Evolutionary conservation across 306 rosid species (phyloP).

Genomic region (Casuarina glauca): DNA sequence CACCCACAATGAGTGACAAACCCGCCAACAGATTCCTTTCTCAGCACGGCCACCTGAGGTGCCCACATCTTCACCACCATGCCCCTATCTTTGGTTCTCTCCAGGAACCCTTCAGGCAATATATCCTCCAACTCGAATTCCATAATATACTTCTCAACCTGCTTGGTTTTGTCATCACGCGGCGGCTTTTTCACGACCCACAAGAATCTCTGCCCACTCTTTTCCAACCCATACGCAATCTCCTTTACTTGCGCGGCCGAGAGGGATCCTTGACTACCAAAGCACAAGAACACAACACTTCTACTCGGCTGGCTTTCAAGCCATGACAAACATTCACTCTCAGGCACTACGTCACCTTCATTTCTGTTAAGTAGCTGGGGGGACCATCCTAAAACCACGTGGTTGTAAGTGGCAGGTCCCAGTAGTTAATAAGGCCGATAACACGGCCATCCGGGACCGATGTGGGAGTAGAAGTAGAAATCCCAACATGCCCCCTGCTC

Average conservation of each 20-base stretch:
- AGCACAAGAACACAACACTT: constrained; percentile 36
- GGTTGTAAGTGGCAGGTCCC: too few species aligned
- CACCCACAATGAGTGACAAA: constrained; percentile 68
- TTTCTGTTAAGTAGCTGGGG: too few species aligned
- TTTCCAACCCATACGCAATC: constrained; percentile 31
- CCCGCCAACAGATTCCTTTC: constrained; percentile 57
- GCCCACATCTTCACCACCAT: constrained; percentile 57
- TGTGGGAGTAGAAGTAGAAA: too few species aligned
- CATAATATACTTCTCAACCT: not conserved
- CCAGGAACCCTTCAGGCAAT: not conserved
- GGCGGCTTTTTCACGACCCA: constrained; percentile 35
- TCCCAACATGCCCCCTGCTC: too few species aligned
- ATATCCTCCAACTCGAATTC: constrained; percentile 2
- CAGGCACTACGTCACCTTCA: not conserved
- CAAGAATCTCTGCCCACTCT: constrained; percentile 33
- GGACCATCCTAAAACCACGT: too few species aligned
- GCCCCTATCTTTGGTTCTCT: constrained; percentile 45
- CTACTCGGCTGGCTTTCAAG: constrained; percentile 28
- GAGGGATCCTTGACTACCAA: constrained; percentile 34
- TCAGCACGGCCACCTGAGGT: constrained; percentile 45
- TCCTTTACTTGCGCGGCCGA: constrained; percentile 22
- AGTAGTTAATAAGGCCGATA: too few species aligned
- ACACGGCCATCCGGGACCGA: too few species aligned
- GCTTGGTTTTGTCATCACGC: not conserved
- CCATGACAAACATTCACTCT: constrained; percentile 25